Conservation (phyloP, 2,329 filamentous ascomycete species). For the Metarhizium sp. region DNA sequence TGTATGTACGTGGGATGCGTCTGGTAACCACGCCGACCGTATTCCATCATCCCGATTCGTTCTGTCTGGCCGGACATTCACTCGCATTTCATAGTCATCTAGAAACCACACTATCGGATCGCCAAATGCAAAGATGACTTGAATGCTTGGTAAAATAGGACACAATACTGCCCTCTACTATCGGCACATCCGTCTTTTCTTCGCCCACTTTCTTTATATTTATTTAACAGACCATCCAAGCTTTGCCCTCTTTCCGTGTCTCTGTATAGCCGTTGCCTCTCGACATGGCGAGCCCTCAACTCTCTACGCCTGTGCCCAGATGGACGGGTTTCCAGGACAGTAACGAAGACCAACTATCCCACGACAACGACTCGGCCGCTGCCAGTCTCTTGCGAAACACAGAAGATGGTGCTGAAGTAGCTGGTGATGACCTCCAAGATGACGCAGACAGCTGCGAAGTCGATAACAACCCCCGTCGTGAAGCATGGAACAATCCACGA, state of each 20-base stretch:
- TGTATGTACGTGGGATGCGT: no score
- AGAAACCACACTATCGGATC: no score
- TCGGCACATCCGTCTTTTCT: no score
- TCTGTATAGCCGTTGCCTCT: background rate
- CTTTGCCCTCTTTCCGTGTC: background rate
- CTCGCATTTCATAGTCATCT: no score
- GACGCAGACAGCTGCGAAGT: background rate
- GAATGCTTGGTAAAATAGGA: no score
- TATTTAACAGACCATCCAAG: no score
- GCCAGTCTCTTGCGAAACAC: background rate
- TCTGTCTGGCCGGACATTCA: no score
- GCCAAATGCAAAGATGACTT: no score
- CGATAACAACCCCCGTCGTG: conserved; percentile 14
- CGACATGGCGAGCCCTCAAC: background rate
- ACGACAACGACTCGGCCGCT: background rate
- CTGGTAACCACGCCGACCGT: no score
- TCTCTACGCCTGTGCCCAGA: background rate
- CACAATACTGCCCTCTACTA: no score
- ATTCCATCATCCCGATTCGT: no score
- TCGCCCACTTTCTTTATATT: no score
- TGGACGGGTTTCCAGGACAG: background rate
- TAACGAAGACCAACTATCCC: background rate
- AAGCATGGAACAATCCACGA: conserved; percentile 55
- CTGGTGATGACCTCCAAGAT: conserved; percentile 4
- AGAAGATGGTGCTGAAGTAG: background rate